Percentiles rank a stretch among this genome's conserved stretches.
Evolutionary conservation across 2,329 filamentous ascomycete species (phyloP).

Genomic region (Teratosphaeria destructans): DNA sequence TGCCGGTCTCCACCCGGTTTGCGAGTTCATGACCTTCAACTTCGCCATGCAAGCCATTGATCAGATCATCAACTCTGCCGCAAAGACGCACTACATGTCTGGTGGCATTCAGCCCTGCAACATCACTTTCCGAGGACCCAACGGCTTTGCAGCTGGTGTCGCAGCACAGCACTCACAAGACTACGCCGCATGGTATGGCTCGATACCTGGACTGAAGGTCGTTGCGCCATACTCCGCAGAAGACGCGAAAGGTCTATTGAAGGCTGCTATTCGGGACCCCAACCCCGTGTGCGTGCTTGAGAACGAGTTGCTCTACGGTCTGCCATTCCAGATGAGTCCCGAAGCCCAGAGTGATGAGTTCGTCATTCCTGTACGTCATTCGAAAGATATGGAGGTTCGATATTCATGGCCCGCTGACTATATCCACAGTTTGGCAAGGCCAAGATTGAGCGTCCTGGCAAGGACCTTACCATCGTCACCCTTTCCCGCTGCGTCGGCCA

Average conservation of each 20-base stretch:
- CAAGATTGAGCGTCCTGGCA: slow-evolving; percentile 94
- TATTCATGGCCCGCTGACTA: background rate
- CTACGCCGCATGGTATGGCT: slow-evolving; percentile 97
- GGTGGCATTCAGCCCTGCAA: slow-evolving; percentile 99
- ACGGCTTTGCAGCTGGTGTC: slow-evolving; percentile 93
- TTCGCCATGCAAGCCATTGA: slow-evolving; percentile 99
- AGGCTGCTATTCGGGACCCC: slow-evolving; percentile 94
- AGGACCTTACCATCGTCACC: slow-evolving; percentile 90
- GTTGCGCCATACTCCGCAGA: slow-evolving; percentile 93
- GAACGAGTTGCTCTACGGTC: slow-evolving; percentile 69
- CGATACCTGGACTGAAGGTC: slow-evolving; percentile 94
- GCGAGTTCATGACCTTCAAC: slow-evolving; percentile 99
- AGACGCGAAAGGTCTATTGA: slow-evolving; percentile 95
- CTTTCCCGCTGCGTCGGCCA: slow-evolving; percentile 93
- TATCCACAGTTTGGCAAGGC: slow-evolving; percentile 71
- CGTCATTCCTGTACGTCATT: slow-evolving; percentile 58
- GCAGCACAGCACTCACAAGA: slow-evolving; percentile 98
- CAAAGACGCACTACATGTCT: slow-evolving; percentile 99
- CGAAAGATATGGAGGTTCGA: background rate
- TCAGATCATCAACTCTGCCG: slow-evolving; percentile 97
- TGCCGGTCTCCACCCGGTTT: slow-evolving; percentile 85
- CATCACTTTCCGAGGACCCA: slow-evolving; percentile 98
- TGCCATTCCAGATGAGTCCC: slow-evolving; percentile 93
- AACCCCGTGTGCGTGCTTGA: slow-evolving; percentile 75
- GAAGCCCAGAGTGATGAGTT: slow-evolving; percentile 94